phyloP scores from a whole-genome alignment of 768 basidiomycete species.

The Hysterangium stoloniferum region DNA sequence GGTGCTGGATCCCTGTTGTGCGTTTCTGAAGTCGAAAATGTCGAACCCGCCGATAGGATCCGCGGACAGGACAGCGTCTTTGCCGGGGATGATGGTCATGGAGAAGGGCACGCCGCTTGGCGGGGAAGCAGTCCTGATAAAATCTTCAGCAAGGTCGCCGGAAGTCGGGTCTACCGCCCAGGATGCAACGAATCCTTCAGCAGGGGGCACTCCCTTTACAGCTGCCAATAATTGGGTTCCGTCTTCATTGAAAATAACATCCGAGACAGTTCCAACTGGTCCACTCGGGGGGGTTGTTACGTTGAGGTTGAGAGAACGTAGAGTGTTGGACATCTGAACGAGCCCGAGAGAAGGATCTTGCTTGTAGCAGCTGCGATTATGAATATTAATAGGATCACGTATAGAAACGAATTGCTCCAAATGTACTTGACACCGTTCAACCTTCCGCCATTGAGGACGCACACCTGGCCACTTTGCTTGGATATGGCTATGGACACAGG shows the following conservation, averaged over 20 bases:
- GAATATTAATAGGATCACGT: slow-evolving; percentile 5
- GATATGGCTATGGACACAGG: slow-evolving; percentile 28
- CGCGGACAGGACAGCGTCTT: slow-evolving; percentile 23
- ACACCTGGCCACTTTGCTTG: slow-evolving; percentile 25
- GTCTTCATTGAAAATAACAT: slow-evolving; percentile 41
- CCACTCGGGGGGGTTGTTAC: slow-evolving; percentile 46
- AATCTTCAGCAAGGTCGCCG: slow-evolving; percentile 37
- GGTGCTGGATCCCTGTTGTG: slow-evolving; percentile 14
- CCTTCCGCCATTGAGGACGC: slow-evolving; percentile 37
- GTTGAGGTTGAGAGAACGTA: slow-evolving; percentile 36
- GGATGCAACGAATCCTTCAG: slow-evolving; percentile 42
- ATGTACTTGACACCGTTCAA: slow-evolving; percentile 35
- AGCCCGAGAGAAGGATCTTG: slow-evolving; percentile 37
- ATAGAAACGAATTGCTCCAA: background rate
- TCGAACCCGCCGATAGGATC: slow-evolving; percentile 24
- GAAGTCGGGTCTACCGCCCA: slow-evolving; percentile 36
- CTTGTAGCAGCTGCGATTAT: slow-evolving; percentile 32
- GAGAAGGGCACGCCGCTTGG: slow-evolving; percentile 41
- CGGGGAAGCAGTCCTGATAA: slow-evolving; percentile 29
- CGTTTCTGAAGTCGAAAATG: slow-evolving; percentile 21
- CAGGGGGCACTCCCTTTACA: slow-evolving; percentile 41
- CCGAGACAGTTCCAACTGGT: slow-evolving; percentile 36
- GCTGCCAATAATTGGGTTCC: slow-evolving; percentile 37
- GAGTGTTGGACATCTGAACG: slow-evolving; percentile 31
- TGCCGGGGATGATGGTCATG: slow-evolving; percentile 29